Base-by-base conservation (phyloP, 139 green algal species). In the Tetratostichococcus sp. region DNA sequence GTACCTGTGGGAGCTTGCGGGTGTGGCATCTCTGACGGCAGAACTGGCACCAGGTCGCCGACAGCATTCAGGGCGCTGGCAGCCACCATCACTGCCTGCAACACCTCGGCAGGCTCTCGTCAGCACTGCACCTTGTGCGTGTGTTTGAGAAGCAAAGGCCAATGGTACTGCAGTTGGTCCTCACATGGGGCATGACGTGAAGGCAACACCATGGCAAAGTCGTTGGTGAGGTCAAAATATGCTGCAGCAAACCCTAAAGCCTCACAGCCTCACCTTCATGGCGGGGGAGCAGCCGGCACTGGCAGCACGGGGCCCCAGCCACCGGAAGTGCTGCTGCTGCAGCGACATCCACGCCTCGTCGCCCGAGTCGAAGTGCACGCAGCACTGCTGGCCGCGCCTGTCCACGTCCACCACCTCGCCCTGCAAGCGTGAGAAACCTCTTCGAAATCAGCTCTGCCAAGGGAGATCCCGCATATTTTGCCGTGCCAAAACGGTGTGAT, bases 281-380 rank as follows among this genome's bases (percentile, higher is more conserved):
- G 62, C 73, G 35, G 39, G n/a, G 22, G 33, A 65, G 32, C 14
- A 69, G 57, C 68, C 69, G 35, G 75, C 75, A n/a, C 35, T 70
- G 1, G 31, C 59, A 11, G 65, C 73, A 1, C 73, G 58, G 35
- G 73, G 73, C 26, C 50, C 73, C 17, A 80, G 57, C 75, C 75
- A 80, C 69, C 71, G 58, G 35, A 80, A 72, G 35, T 73, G 43
- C 75, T 75, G 57, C 22, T 72, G 16, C 25, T 59, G 39, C 34
- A 80, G 75, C 30, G n/a, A 30, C 16, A 80, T 58, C 59, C 57
- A 67, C 69, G 74, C 75, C 22, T 72, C 65, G 30, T 59, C 65
- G 30, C 59, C 68, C 35, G 71, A 50, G 28, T 80, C 75, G 58
- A 75, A 80, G 57, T n/a, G 43, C 16, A 80, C 39, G 25, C 35